These are phyloP conservation scores for Ramaria rubella DNA, from an alignment of 768 basidiomycete species.

Conservation along the genomic window DNA sequence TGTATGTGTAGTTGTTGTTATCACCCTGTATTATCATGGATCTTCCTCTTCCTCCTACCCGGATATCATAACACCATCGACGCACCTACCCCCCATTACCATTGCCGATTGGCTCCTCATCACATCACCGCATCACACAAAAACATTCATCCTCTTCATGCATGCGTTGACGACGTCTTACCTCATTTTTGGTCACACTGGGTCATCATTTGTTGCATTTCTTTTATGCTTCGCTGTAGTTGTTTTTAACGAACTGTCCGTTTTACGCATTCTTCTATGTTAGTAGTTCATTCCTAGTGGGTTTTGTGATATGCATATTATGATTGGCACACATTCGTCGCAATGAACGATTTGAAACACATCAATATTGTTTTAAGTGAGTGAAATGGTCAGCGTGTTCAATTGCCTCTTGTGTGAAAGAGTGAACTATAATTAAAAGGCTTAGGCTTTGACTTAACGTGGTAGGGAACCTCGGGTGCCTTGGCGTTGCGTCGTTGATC, in stretches of 20 bases:
- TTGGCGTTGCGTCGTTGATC: no score
- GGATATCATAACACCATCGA: neutral
- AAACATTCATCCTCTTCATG: neutral
- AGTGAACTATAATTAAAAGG: no score
- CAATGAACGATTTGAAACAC: no score
- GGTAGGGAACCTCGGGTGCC: no score
- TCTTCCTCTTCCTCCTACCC: neutral
- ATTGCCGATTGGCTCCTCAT: neutral
- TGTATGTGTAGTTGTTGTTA: slow-evolving; percentile 3
- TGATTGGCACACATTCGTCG: neutral
- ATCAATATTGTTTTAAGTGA: no score
- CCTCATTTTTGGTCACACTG: neutral
- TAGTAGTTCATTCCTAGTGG: neutral
- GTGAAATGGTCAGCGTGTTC: no score
- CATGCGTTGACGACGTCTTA: neutral
- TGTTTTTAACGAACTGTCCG: neutral
- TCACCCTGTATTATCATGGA: neutral
- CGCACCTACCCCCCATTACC: neutral
- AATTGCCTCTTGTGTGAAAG: no score
- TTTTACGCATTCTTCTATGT: neutral
- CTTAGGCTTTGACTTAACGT: no score
- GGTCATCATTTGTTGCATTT: neutral
- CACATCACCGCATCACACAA: neutral
- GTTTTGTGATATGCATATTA: neutral
- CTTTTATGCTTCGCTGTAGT: neutral